These are phyloP conservation scores for Colletotrichum lentis DNA, from an alignment of 2,329 filamentous ascomycete genomes.

Conservation along the genomic window DNA sequence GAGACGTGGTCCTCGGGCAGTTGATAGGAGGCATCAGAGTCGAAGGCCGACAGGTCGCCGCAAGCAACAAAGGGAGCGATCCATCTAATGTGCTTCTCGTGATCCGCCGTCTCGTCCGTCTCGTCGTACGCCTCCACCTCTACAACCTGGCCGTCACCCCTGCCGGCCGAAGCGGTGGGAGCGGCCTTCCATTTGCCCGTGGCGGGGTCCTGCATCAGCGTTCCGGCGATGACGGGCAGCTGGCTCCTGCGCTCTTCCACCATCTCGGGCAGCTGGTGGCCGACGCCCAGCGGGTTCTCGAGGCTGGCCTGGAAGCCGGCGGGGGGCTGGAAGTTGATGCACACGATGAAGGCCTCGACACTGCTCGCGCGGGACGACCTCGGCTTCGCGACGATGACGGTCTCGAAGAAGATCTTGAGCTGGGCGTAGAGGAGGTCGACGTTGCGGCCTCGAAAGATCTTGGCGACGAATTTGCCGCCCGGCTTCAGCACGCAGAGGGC, in stretches of 20 bases:
- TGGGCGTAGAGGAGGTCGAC: slow-evolving; percentile 97
- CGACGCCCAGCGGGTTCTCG: slow-evolving; percentile 76
- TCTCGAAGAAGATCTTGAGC: slow-evolving; percentile 87
- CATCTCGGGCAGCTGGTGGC: slow-evolving; percentile 62
- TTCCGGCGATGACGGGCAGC: slow-evolving; percentile 52
- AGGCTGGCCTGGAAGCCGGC: slow-evolving; percentile 77
- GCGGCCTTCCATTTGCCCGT: slow-evolving; percentile 54
- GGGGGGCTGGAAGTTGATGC: slow-evolving; percentile 86
- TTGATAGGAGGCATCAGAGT: slow-evolving; percentile 93
- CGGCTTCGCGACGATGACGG: slow-evolving; percentile 91
- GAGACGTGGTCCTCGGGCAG: slow-evolving; percentile 86
- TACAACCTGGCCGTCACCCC: slow-evolving; percentile 21
- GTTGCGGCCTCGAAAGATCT: slow-evolving; percentile 94
- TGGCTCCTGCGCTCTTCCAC: slow-evolving; percentile 53
- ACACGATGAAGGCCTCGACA: slow-evolving; percentile 96
- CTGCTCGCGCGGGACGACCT: slow-evolving; percentile 94
- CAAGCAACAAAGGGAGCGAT: slow-evolving; percentile 97
- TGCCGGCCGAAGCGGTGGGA: slow-evolving; percentile 10
- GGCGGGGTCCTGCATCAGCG: slow-evolving; percentile 56
- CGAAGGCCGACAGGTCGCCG: slow-evolving; percentile 91
- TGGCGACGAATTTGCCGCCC: slow-evolving; percentile 95
- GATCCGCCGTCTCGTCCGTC: slow-evolving; percentile 45
- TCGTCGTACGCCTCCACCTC: slow-evolving; percentile 44
- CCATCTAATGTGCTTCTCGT: slow-evolving; percentile 67
- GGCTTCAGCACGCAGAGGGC: slow-evolving; percentile 91